Percentiles rank a stretch among this genome's conserved stretches.
These are phyloP conservation scores for Psilocybe cubensis DNA, from an alignment of 768 basidiomycete genomes.

Conservation along the genomic window DNA sequence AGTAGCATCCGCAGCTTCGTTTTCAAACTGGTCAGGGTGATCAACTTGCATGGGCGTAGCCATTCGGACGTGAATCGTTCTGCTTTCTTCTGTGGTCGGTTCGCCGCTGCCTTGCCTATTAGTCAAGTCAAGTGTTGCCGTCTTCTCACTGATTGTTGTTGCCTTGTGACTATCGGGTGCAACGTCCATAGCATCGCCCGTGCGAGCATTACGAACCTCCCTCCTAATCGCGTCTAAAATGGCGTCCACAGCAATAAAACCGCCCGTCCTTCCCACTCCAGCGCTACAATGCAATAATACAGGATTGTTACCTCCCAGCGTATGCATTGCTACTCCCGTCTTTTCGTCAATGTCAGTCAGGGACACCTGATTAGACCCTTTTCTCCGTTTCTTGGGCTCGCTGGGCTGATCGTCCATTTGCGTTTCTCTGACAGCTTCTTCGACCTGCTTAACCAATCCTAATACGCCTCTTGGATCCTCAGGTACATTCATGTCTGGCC, in stretches of 20 bases:
- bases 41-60: conserved; percentile 32
- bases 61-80: conserved; percentile 29
- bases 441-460: conserved; percentile 75
- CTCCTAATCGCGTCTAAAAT: conserved; percentile 74
- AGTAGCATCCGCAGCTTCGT: conserved; percentile 6
- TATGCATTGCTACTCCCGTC: conserved; percentile 60
- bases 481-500: conserved; percentile 98
- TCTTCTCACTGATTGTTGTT: not conserved
- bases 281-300: conserved; percentile 91
- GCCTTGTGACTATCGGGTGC: conserved; percentile 7
- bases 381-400: conserved; percentile 5
- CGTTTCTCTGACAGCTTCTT: conserved; percentile 42
- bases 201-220: conserved; percentile 44
- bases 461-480: conserved; percentile 78
- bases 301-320: conserved; percentile 52
- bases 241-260: conserved; percentile 89
- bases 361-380: conserved; percentile 17
- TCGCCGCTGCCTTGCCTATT: not conserved
- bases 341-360: conserved; percentile 50
- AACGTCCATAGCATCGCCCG: conserved; percentile 33
- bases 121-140: conserved; percentile 4
- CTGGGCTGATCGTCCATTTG: conserved; percentile 16
- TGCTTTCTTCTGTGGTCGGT: not conserved
- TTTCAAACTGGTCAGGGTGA: conserved; percentile 17
- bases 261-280: conserved; percentile 93